Percentiles rank a stretch among this genome's conserved stretches.
Conservation (phyloP, 305 asterid species). For the Petunia hybrid region DNA sequence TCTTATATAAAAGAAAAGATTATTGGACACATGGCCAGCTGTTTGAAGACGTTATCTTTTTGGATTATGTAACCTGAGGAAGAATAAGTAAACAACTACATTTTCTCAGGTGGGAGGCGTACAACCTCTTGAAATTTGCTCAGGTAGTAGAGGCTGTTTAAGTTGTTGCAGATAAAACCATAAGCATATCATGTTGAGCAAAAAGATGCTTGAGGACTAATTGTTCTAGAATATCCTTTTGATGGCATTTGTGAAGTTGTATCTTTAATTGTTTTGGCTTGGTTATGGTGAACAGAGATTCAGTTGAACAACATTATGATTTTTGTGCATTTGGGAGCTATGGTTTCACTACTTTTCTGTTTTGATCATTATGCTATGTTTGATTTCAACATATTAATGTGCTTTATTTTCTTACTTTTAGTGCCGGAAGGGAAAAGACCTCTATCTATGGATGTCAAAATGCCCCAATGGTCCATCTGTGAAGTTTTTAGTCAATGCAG, state of each 20-base stretch:
- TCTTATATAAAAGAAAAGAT: background rate
- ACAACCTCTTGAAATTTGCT: background rate
- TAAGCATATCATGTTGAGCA: background rate
- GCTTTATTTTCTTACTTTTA: slow-evolving; percentile 44
- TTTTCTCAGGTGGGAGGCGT: background rate
- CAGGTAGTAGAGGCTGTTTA: background rate
- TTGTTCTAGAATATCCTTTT: background rate
- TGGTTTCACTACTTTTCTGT: background rate
- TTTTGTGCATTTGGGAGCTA: background rate
- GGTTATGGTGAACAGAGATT: background rate
- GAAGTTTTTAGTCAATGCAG: slow-evolving; percentile 56
- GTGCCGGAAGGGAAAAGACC: slow-evolving; percentile 84
- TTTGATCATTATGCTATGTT: background rate
- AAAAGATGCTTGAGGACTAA: background rate
- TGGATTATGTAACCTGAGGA: background rate
- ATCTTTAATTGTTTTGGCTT: background rate
- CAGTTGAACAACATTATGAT: background rate
- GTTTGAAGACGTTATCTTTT: background rate
- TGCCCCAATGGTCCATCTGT: slow-evolving; percentile 59
- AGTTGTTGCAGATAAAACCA: background rate
- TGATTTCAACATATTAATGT: background rate
- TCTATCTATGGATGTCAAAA: slow-evolving; percentile 58
- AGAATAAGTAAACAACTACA: background rate
- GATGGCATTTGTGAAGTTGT: background rate
- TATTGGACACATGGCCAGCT: slow-evolving; percentile 4